These are phyloP conservation scores for Lactarius psammicola DNA, from an alignment of 768 basidiomycete species.

Conservation along the genomic window DNA sequence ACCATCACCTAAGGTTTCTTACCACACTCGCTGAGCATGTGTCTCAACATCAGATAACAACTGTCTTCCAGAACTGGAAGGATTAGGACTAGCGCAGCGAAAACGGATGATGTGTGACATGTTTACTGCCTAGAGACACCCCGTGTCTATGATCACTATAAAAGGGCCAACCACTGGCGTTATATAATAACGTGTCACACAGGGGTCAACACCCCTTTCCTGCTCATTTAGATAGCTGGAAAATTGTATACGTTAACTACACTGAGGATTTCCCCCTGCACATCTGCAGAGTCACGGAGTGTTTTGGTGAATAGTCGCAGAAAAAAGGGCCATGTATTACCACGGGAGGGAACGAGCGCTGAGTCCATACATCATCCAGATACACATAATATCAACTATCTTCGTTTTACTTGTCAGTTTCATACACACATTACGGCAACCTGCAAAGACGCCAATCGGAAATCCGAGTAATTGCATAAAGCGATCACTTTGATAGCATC, in stretches of 20 bases:
- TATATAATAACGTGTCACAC: too few relatives aligned
- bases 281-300: background rate
- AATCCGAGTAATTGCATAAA: background rate
- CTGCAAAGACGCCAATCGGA: conserved; percentile 2
- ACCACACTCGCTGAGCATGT: too few relatives aligned
- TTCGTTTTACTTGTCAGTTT: background rate
- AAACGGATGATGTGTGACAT: too few relatives aligned
- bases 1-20: too few relatives aligned
- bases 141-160: too few relatives aligned
- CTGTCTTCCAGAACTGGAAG: too few relatives aligned
- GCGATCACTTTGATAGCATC: conserved; percentile 68
- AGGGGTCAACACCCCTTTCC: too few relatives aligned
- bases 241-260: background rate
- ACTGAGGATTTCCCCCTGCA: background rate
- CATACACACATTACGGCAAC: conserved; percentile 9
- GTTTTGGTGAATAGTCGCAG: background rate
- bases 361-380: conserved; percentile 21
- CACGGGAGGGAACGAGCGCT: background rate
- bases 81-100: too few relatives aligned
- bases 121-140: too few relatives aligned
- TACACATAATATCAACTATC: conserved; percentile 24
- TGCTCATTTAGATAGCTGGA: background rate
- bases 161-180: too few relatives aligned
- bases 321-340: background rate
- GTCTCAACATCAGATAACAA: too few relatives aligned